Conservation (phyloP, 2,329 filamentous ascomycete genomes). For the Magnaporthiopsis rhizophila region DNA sequence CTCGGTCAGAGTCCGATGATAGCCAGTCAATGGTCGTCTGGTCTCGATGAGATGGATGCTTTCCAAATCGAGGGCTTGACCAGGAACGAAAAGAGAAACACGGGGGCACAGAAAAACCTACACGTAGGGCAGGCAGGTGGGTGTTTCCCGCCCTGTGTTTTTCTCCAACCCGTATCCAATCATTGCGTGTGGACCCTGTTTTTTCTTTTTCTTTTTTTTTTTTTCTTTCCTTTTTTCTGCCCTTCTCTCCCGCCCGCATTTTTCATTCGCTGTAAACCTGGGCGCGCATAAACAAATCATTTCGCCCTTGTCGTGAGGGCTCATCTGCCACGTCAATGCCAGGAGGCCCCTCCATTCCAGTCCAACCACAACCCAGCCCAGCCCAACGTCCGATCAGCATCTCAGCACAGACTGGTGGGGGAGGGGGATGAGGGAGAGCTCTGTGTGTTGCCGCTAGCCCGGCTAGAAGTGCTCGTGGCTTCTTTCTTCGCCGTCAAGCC, state of each 20-base stretch:
- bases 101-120: neutral
- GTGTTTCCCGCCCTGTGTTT: no score
- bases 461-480: neutral
- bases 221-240: neutral
- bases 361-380: neutral
- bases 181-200: neutral
- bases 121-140: no score
- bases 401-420: neutral
- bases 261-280: neutral
- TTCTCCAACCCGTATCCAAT: no score
- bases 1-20: neutral
- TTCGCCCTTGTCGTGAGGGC: neutral
- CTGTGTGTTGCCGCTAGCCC: neutral
- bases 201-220: neutral
- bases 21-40: neutral
- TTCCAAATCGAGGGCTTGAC: neutral
- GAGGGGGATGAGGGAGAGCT: neutral
- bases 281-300: neutral
- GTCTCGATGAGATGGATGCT: no score
- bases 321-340: conserved; percentile 8
- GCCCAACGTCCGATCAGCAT: neutral
- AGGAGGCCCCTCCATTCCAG: neutral
- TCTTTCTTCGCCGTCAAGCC: neutral
- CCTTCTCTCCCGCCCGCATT: neutral
- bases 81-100: neutral